These are phyloP conservation scores for Vitellaria paradoxa DNA, from an alignment of 179 eudicot genomes.

Conservation along the genomic window DNA sequence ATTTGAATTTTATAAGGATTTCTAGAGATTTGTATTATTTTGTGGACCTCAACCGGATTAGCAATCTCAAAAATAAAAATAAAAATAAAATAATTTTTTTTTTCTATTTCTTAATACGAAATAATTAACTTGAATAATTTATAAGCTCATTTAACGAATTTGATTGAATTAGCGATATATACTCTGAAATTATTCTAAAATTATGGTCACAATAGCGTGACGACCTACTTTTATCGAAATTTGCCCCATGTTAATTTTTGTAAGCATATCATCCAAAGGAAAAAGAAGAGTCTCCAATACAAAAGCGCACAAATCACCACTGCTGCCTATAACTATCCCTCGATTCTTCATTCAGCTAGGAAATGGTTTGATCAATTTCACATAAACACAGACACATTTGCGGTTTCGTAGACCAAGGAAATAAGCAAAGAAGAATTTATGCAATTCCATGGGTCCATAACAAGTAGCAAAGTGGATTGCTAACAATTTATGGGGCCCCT, in stretches of 20 bases:
- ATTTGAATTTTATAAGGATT: no score
- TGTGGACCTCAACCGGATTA: no score
- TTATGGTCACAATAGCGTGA: no score
- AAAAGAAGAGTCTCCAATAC: neutral
- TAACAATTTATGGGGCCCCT: no score
- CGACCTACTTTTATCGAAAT: neutral
- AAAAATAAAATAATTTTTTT: no score
- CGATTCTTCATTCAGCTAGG: neutral
- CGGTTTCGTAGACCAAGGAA: neutral
- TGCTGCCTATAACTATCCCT: neutral
- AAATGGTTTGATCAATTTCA: neutral
- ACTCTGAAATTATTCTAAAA: no score
- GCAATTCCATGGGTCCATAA: neutral
- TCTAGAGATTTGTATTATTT: no score
- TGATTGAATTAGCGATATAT: no score
- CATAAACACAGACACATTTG: neutral
- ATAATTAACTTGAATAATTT: no score
- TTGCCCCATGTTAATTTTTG: neutral
- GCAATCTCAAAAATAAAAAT: no score
- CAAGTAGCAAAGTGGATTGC: conserved; percentile 6
- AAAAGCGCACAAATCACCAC: neutral
- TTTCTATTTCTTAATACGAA: no score
- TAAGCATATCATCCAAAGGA: neutral
- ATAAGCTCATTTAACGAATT: no score
- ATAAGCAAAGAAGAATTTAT: neutral